These are phyloP conservation scores for Scedosporium aurantiacum DNA, from an alignment of 2,329 filamentous ascomycete species.

Conservation along the genomic window DNA sequence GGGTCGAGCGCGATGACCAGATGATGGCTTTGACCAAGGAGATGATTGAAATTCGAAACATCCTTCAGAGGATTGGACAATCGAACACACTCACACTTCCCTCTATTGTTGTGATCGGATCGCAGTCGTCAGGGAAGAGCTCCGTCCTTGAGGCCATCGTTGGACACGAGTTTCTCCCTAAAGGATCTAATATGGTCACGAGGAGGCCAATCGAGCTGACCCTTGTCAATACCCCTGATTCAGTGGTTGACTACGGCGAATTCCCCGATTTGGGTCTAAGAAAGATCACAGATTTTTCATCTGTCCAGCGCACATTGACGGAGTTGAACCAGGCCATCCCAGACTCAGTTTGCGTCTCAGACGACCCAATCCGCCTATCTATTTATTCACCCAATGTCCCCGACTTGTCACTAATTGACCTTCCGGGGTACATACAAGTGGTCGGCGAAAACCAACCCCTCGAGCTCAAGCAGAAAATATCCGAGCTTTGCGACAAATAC, in stretches of 20 bases:
- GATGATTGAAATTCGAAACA: slow-evolving; percentile 97
- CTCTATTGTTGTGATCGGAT: slow-evolving; percentile 98
- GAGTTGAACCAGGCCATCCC: slow-evolving; percentile 92
- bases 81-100: slow-evolving; percentile 79
- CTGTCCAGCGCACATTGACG: slow-evolving; percentile 86
- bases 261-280: slow-evolving; percentile 86
- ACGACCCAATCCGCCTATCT: slow-evolving; percentile 90
- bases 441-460: slow-evolving; percentile 81
- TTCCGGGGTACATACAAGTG: slow-evolving; percentile 96
- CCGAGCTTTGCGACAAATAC: slow-evolving; percentile 95
- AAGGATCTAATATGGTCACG: slow-evolving; percentile 98
- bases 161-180: slow-evolving; percentile 93
- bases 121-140: slow-evolving; percentile 95
- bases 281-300: slow-evolving; percentile 82
- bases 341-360: slow-evolving; percentile 81
- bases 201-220: slow-evolving; percentile 91
- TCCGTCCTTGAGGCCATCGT: slow-evolving; percentile 95
- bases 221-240: slow-evolving; percentile 84
- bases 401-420: slow-evolving; percentile 87
- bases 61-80: slow-evolving; percentile 85
- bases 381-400: slow-evolving; percentile 95
- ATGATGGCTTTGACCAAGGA: slow-evolving; percentile 99
- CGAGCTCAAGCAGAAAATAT: slow-evolving; percentile 89
- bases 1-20: slow-evolving; percentile 67
- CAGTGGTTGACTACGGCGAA: slow-evolving; percentile 83